Conservation (phyloP, 176 grass and related monocot genomes). For the Aegilops speltoides region DNA sequence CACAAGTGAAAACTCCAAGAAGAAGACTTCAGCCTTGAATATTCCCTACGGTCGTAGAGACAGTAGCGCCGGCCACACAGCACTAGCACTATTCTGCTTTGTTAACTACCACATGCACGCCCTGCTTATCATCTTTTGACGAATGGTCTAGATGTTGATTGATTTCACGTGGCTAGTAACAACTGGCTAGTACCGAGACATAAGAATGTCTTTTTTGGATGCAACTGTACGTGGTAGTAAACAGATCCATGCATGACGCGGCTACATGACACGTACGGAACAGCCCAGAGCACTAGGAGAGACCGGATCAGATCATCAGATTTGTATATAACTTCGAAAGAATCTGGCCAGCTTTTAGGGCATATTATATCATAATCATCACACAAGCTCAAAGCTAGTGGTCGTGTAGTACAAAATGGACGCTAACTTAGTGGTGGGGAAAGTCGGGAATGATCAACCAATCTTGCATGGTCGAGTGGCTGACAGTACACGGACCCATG, state of each 20-base stretch:
- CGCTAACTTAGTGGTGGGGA: no score
- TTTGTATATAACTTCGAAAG: conserved; percentile 37
- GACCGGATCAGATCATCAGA: conserved; percentile 25
- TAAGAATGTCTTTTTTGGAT: conserved; percentile 39
- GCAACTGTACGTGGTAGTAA: conserved; percentile 5
- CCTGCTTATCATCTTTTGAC: neutral
- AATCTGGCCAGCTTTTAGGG: conserved; percentile 35
- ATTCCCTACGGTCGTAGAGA: conserved; percentile 3
- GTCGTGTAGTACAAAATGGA: no score
- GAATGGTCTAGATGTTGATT: neutral
- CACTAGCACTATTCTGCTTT: neutral
- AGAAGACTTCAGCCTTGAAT: conserved; percentile 8
- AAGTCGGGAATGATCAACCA: no score
- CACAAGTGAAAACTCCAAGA: neutral
- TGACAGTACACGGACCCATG: no score
- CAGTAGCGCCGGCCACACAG: neutral
- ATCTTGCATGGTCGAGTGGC: no score
- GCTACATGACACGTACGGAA: conserved; percentile 20
- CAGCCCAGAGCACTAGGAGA: neutral
- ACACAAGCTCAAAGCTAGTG: no score
- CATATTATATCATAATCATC: neutral
- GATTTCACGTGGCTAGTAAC: neutral
- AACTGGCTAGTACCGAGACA: conserved; percentile 23
- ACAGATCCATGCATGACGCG: neutral
- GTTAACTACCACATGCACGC: neutral